Evolutionary conservation across 1,284 basidiomycete genomes (phyloP).

Genomic region (Naganishia liquefaciens): DNA sequence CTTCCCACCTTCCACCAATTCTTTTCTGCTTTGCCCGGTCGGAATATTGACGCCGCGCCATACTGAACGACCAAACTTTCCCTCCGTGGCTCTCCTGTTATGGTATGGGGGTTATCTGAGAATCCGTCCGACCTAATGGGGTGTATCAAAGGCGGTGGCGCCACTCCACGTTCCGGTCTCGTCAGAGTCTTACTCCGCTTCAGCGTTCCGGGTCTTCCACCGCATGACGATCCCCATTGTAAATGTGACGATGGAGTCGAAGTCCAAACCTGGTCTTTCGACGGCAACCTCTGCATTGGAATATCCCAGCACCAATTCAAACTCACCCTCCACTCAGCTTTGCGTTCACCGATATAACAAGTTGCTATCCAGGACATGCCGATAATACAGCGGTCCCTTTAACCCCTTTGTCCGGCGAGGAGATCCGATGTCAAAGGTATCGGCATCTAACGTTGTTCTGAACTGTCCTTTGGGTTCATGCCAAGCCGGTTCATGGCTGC

Average conservation of each 20-base stretch:
- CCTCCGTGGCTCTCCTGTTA: conserved; percentile 3
- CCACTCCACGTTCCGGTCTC: conserved; percentile 89
- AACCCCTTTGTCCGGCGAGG: too few species aligned
- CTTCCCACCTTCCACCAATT: conserved; percentile 29
- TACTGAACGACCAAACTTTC: not conserved
- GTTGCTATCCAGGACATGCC: too few species aligned
- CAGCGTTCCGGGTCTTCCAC: conserved; percentile 38
- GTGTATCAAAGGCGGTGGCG: conserved; percentile 90
- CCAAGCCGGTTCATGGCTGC: too few species aligned
- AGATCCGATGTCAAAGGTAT: too few species aligned
- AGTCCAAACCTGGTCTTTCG: not conserved
- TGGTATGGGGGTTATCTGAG: conserved; percentile 47
- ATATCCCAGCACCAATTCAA: not conserved
- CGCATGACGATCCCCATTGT: not conserved
- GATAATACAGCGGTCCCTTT: too few species aligned
- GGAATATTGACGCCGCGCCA: not conserved
- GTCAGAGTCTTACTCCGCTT: conserved; percentile 89
- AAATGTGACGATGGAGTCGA: not conserved
- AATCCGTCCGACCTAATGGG: conserved; percentile 57
- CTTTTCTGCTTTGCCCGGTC: not conserved
- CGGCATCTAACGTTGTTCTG: too few species aligned
- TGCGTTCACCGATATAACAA: too few species aligned
- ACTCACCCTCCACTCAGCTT: too few species aligned
- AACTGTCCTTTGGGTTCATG: too few species aligned
- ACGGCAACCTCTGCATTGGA: not conserved